Evolutionary conservation across 345 rosid genomes (phyloP).

Genomic region (Iberis pinnata): DNA sequence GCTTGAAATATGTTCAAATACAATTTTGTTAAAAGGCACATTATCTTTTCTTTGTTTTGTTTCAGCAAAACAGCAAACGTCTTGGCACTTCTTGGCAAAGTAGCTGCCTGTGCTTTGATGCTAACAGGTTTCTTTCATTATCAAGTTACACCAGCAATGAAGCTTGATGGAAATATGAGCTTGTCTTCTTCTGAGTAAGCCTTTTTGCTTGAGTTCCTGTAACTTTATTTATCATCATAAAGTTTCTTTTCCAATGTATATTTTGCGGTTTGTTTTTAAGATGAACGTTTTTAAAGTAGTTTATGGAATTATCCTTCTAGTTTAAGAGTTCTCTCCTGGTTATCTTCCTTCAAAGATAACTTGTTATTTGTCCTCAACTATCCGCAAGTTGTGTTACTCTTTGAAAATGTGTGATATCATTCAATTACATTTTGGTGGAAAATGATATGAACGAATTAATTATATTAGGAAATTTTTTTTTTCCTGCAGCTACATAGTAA

Average conservation of each 20-base stretch:
- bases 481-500: conserved; percentile 53
- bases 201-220: conserved; percentile 8
- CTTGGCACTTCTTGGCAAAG: conserved; percentile 71
- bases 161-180: conserved; percentile 38
- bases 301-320: conserved; percentile 4
- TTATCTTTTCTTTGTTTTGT: conserved; percentile 21
- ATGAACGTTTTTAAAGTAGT: conserved; percentile 15
- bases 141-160: conserved; percentile 62
- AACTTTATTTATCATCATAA: neutral
- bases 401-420: conserved; percentile 3
- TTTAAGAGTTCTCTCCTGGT: neutral
- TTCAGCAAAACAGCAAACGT: conserved; percentile 79
- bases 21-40: neutral
- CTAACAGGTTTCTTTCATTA: conserved; percentile 86
- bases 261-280: neutral
- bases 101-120: conserved; percentile 65
- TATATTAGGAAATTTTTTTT: neutral
- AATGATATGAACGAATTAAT: neutral
- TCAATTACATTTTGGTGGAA: conserved; percentile 3
- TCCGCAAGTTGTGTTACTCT: neutral
- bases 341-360: conserved; percentile 9
- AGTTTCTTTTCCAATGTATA: neutral
- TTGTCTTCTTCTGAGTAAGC: conserved; percentile 64
- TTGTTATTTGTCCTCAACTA: neutral
- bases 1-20: neutral